Evolutionary conservation across 2,329 filamentous ascomycete genomes (phyloP), one percentile per base, ranked within the genome.

Genomic region (Microcyclosporella mali): DNA sequence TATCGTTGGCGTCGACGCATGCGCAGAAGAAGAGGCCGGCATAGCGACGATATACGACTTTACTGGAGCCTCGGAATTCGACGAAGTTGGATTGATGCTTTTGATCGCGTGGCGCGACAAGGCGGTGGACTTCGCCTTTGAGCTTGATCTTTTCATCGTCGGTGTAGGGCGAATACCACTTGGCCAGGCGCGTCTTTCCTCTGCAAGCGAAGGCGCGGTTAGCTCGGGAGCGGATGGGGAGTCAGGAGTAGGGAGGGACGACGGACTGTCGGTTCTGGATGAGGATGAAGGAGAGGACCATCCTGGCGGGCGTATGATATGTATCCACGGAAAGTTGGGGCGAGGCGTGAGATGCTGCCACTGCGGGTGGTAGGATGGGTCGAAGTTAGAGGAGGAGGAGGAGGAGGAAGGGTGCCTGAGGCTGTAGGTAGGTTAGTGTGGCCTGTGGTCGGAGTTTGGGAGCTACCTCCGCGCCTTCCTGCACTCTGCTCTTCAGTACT

Each of bases 1-100:
- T 98, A 69, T 98, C 92, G 67, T 95, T 97, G 39, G 90, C 94
- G 70, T 98, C 92, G 64, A 98, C 92, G 69, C 92, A 97, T 41
- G 89, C 94, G 74, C 92, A 98, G 74, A 98, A 98, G 79, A 98
- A 98, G 46, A 98, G 81, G 0, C 92, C 92, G 0, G 92, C 92
- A 70, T 98, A 98, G 50, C 92, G 85, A 33, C 94, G 84, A 73
- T 98, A 98, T 41, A 98, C 88, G 58, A 98, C 85, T 73, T 95
- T 97, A 65, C 90, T 68, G 56, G 67, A 88, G 70, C 88, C 86
- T 55, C 87, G 85, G 72, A 82, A 82, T 58, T 98, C 92, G 75
- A 98, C 92, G 62, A 98, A 98, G 73, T 98, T 98, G 70, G 88
- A 95, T 67, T 98, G 92, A 74, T 98, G 95, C 66, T 98, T 98